Percentiles rank a stretch among this genome's conserved stretches.
Evolutionary conservation across 2,329 filamentous ascomycete species (phyloP).

Genomic region (Microdochium trichocladiopsis): DNA sequence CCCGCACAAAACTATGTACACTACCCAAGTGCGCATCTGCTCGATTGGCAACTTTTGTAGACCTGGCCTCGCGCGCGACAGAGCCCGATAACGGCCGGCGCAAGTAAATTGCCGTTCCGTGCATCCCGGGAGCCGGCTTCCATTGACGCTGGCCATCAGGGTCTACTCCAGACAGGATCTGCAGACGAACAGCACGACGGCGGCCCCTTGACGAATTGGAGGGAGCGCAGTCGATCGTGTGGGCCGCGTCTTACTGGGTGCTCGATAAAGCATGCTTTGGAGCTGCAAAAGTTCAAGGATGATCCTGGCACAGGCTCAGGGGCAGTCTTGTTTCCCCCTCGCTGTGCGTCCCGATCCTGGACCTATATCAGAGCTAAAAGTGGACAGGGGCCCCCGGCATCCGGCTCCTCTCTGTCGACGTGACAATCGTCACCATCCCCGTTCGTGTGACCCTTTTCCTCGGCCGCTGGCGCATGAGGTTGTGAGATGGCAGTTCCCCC

Average conservation of each 20-base stretch:
- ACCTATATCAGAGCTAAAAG: not conserved
- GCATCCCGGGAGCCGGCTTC: no score
- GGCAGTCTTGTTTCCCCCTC: not conserved
- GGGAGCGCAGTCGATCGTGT: not conserved
- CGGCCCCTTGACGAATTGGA: not conserved
- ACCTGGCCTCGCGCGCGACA: no score
- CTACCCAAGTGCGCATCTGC: no score
- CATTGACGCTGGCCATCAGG: not conserved
- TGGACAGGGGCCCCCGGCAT: not conserved
- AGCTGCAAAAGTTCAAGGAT: not conserved
- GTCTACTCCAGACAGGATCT: not conserved
- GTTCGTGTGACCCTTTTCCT: not conserved
- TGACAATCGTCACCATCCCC: not conserved
- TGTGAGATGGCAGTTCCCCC: no score
- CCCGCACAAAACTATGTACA: no score
- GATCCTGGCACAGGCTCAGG: not conserved
- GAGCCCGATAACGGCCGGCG: no score
- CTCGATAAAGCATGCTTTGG: not conserved
- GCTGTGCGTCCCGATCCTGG: not conserved
- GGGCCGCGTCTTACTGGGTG: not conserved
- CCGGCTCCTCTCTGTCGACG: not conserved
- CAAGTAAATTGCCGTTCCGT: no score
- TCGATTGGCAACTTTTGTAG: no score
- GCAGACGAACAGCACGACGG: not conserved
- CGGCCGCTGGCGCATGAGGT: not conserved